These are phyloP conservation scores for Striga hermonthica DNA, from an alignment of 305 asterid genomes.

Conservation along the genomic window DNA sequence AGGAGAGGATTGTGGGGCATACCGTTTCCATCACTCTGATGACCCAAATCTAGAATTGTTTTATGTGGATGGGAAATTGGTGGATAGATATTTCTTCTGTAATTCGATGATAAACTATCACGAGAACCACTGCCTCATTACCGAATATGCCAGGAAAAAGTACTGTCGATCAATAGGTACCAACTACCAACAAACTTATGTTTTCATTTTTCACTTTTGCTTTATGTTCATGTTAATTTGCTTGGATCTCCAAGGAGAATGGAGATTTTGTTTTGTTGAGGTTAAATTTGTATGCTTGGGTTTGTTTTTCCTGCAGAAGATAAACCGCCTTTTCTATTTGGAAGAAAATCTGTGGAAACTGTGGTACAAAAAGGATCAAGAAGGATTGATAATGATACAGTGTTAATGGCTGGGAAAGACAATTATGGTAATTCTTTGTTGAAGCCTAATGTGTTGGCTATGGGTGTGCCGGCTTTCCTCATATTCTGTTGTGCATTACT, in stretches of 20 bases:
- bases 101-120: slow-evolving; percentile 42
- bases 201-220: not conserved
- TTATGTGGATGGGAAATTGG: slow-evolving; percentile 57
- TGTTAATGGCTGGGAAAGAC: slow-evolving; percentile 34
- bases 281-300: slow-evolving; percentile 1
- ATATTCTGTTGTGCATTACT: slow-evolving; percentile 61
- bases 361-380: slow-evolving; percentile 45
- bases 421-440: slow-evolving; percentile 33
- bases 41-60: slow-evolving; percentile 46
- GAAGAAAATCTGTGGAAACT: slow-evolving; percentile 49
- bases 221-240: not conserved
- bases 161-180: slow-evolving; percentile 34
- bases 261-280: not conserved
- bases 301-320: slow-evolving; percentile 41
- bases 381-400: slow-evolving; percentile 32
- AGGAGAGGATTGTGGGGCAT: slow-evolving; percentile 48
- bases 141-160: slow-evolving; percentile 35
- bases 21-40: slow-evolving; percentile 40
- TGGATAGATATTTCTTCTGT: slow-evolving; percentile 59
- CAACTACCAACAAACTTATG: not conserved
- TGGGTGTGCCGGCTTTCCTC: slow-evolving; percentile 69
- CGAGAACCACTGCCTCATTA: slow-evolving; percentile 45
- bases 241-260: slow-evolving; percentile 1
- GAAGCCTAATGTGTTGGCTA: slow-evolving; percentile 49
- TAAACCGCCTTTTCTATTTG: slow-evolving; percentile 39